Evolutionary conservation across 768 basidiomycete genomes (phyloP).

Genomic region (Naganishia kalamii): DNA sequence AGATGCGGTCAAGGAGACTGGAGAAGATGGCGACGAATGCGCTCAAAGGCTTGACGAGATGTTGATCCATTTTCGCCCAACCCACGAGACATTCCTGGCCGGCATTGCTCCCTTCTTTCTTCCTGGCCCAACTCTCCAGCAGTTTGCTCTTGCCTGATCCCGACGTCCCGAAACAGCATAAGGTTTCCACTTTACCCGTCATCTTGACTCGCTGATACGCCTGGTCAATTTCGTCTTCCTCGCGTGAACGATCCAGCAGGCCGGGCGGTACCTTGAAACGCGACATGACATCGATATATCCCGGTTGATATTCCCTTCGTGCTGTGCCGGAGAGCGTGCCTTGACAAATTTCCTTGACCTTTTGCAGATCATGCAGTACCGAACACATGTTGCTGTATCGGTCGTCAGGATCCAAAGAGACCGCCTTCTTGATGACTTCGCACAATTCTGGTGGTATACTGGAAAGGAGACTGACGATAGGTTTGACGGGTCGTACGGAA

Average conservation of each 20-base stretch:
- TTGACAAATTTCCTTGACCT: conserved; percentile 26
- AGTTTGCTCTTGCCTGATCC: conserved; percentile 18
- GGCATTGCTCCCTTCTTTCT: conserved; percentile 6
- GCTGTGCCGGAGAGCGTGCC: conserved; percentile 14
- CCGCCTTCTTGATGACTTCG: conserved; percentile 34
- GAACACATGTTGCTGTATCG: conserved; percentile 35
- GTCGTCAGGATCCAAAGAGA: conserved; percentile 29
- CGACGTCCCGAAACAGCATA: conserved; percentile 18
- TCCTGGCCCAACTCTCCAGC: conserved; percentile 14
- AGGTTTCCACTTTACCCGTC: background rate
- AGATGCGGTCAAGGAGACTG: conserved; percentile 31
- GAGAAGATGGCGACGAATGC: conserved; percentile 37
- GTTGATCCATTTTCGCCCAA: conserved; percentile 54
- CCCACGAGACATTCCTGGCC: conserved; percentile 15
- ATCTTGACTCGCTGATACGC: conserved; percentile 7
- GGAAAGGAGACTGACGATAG: conserved; percentile 9
- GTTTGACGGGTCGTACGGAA: conserved; percentile 15
- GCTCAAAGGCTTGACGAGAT: conserved; percentile 60
- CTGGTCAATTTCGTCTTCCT: background rate
- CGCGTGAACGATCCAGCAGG: conserved; percentile 1
- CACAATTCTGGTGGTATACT: conserved; percentile 27
- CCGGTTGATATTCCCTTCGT: conserved; percentile 15
- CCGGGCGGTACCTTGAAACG: background rate
- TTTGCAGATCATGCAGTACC: conserved; percentile 34
- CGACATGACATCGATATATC: conserved; percentile 9